Percentiles rank a stretch among this genome's conserved stretches.
Conservation (phyloP, 768 basidiomycete species). For the Auricularia cornea region DNA sequence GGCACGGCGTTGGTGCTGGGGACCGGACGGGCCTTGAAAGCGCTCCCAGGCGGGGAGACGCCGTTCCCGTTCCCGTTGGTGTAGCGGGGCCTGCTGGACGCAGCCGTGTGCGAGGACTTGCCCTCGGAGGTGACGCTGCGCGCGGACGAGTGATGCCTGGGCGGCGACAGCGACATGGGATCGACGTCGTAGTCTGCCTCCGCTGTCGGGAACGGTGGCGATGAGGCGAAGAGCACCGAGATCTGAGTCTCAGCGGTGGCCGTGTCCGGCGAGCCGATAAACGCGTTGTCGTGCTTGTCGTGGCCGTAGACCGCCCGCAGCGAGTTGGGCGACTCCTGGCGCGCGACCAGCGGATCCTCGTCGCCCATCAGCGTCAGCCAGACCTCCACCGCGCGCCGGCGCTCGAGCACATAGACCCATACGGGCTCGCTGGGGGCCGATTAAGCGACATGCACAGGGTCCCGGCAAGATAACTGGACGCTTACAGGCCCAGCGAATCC, state of each 20-base stretch:
- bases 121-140: background rate
- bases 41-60: conserved; percentile 31
- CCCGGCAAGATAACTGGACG: conserved; percentile 12
- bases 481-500: conserved; percentile 67
- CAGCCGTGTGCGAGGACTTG: background rate
- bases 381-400: conserved; percentile 72
- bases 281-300: conserved; percentile 45
- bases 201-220: conserved; percentile 65
- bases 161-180: conserved; percentile 42
- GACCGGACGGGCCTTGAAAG: conserved; percentile 60
- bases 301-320: conserved; percentile 63
- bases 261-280: conserved; percentile 64
- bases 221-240: conserved; percentile 67
- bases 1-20: conserved; percentile 44
- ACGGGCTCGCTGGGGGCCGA: conserved; percentile 56
- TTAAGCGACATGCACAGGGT: background rate
- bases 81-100: background rate
- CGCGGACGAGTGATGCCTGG: background rate
- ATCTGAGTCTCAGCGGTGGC: conserved; percentile 75
- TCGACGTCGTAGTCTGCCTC: conserved; percentile 33
- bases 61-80: background rate
- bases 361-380: conserved; percentile 72
- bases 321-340: conserved; percentile 49
- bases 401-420: conserved; percentile 88
- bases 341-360: conserved; percentile 49